Evolutionary conservation across 1,284 basidiomycete species (phyloP), one percentile per base, ranked within the genome.

Genomic region (Cerioporus squamosus): DNA sequence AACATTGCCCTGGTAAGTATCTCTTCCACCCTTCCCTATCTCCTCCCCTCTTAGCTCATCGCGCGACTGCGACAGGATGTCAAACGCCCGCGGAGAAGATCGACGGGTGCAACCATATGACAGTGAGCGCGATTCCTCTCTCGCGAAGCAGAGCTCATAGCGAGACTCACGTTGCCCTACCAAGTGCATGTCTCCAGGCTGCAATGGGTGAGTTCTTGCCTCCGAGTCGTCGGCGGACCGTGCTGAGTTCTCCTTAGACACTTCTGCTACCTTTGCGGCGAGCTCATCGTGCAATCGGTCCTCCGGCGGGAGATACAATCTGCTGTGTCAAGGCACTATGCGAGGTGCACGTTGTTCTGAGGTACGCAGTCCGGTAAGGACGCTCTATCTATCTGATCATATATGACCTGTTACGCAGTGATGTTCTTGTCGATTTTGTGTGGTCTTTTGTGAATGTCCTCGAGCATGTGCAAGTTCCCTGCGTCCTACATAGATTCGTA

Each of bases 31-130:
- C n/a, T n/a, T 12, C 36, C 10, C 5, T 9, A 18, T 15, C 40
- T 5, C 8, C 12, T 18, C 40, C 20, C 20, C 40, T 9, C 15
- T 22, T 9, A 5, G 40, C n/a, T 42, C 40, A 42, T 22, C 40
- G n/a, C 40, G 40, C 14, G 33, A 36, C 12, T 42, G 15, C 6
- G n/a, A 26, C 58, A 86, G 86, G 82, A 1, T 88, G 86, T 66
- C 73, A 76, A 55, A 86, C 85, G 0, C 83, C 85, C 0, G 79
- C 82, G 20, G 81, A 83, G 67, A 88, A 87, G 67, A 68, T 68
- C 1, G 67, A 71, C 1, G 87, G 86, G 0, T 88, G 86, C 66
- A 86, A 88, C 64, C 85, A 88, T 68, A 85, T 88, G 76, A 82
- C 82, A 54, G 86, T 86, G 58, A 63, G 82, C 68, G 39, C 53